Conservation (phyloP, 805 yeast species). For the Dipodascus geniculatus region DNA sequence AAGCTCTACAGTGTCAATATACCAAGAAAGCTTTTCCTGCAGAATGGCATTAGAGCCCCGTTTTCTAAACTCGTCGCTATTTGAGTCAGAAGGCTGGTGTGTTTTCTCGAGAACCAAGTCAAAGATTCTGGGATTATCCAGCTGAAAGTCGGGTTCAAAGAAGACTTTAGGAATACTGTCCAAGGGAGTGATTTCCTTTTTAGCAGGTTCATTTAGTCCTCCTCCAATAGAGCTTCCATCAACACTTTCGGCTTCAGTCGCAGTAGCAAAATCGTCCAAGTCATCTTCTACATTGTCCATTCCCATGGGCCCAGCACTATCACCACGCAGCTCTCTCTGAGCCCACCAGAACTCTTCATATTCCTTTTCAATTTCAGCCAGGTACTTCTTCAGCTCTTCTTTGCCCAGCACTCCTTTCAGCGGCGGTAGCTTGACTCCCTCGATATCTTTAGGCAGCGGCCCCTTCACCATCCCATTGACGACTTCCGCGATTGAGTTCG, state of each 20-base stretch:
- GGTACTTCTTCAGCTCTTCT: slow-evolving; percentile 33
- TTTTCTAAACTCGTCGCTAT: slow-evolving; percentile 1
- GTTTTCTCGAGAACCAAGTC: slow-evolving; percentile 57
- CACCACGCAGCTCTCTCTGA: not conserved
- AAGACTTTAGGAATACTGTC: slow-evolving; percentile 56
- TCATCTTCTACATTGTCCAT: not conserved
- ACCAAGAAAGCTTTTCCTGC: slow-evolving; percentile 70
- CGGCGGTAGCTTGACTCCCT: slow-evolving; percentile 58
- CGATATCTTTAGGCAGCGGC: slow-evolving; percentile 78
- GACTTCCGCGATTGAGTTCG: slow-evolving; percentile 67
- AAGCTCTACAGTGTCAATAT: slow-evolving; percentile 75
- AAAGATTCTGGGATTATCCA: slow-evolving; percentile 83
- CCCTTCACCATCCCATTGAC: slow-evolving; percentile 35
- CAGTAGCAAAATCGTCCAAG: not conserved
- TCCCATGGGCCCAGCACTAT: no score
- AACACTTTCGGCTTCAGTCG: slow-evolving; percentile 10
- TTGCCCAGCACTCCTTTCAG: slow-evolving; percentile 34
- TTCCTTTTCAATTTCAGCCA: slow-evolving; percentile 32
- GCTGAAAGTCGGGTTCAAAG: slow-evolving; percentile 53
- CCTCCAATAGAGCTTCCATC: not conserved
- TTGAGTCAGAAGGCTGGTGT: slow-evolving; percentile 25
- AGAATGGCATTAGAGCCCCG: slow-evolving; percentile 43
- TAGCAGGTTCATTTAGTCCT: not conserved
- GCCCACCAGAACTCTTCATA: slow-evolving; percentile 23
- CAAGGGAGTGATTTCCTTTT: slow-evolving; percentile 16